A percentile compares a stretch with the other conserved stretches of the same genome.
Evolutionary conservation across 345 rosid genomes (phyloP).

Genomic region (Geranium brycei): DNA sequence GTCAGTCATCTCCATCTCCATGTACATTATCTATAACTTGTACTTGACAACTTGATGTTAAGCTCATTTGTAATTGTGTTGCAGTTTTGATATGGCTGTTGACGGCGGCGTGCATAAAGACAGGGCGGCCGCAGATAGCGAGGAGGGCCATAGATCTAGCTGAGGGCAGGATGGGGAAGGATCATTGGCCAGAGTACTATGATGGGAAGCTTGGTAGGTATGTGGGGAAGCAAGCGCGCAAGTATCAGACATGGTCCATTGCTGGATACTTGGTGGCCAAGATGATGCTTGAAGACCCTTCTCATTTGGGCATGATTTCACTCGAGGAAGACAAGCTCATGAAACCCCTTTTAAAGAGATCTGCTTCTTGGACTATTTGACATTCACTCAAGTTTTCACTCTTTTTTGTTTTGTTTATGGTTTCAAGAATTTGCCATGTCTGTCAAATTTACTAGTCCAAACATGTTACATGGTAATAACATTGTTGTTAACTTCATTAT

Average conservation of each 20-base stretch:
- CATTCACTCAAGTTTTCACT: not conserved
- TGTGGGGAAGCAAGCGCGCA: conserved; percentile 47
- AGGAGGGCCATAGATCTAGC: conserved; percentile 41
- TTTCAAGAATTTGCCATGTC: not conserved
- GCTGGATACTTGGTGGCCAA: conserved; percentile 50
- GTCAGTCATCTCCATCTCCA: conserved; percentile 8
- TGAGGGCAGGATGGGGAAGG: conserved; percentile 31
- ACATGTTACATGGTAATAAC: not conserved
- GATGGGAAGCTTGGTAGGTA: conserved; percentile 40
- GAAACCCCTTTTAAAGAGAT: conserved; percentile 40
- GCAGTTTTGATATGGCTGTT: conserved; percentile 49
- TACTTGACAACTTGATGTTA: too few species aligned
- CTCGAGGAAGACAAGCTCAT: conserved; percentile 45
- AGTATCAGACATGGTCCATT: conserved; percentile 53
- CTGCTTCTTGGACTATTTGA: conserved; percentile 34
- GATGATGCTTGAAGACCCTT: conserved; percentile 50
- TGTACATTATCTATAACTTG: too few species aligned
- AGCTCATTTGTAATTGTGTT: not conserved
- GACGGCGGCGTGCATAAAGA: conserved; percentile 48
- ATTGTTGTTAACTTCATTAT: too few species aligned
- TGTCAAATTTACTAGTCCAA: not conserved
- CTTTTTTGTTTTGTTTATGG: too few species aligned
- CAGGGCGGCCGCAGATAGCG: conserved; percentile 53
- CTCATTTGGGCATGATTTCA: conserved; percentile 47
- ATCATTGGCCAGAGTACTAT: conserved; percentile 55